Evolutionary conservation across 495 filamentous ascomycete species (phyloP).

Genomic region (Talaromyces thailandensis): DNA sequence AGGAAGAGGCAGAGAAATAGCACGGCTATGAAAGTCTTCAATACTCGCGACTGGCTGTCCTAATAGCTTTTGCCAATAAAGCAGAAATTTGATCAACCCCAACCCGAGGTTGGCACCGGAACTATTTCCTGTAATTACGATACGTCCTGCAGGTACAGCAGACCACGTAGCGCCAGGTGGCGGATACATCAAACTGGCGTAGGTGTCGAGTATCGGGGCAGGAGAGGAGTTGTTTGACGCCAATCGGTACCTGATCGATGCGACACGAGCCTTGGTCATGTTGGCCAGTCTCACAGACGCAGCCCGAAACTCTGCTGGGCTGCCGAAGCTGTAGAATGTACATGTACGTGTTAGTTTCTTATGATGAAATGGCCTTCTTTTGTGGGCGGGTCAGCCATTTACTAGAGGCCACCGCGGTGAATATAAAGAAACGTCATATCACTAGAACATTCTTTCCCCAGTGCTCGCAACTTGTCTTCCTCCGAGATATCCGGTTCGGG

Average conservation of each 20-base stretch:
- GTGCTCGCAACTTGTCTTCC: not conserved
- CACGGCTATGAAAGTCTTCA: not conserved
- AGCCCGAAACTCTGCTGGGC: conserved; percentile 10
- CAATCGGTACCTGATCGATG: conserved; percentile 59
- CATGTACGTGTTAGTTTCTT: not conserved
- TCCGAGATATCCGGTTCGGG: not conserved
- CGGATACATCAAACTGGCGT: conserved; percentile 56
- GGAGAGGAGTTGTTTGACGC: conserved; percentile 61
- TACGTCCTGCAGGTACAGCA: conserved; percentile 44
- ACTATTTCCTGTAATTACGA: conserved; percentile 59
- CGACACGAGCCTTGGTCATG: conserved; percentile 30
- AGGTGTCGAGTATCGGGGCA: conserved; percentile 57
- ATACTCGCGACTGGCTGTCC: not conserved
- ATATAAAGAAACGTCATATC: conserved; percentile 12
- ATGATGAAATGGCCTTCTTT: not conserved
- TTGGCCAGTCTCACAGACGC: conserved; percentile 13
- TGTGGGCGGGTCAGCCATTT: not conserved
- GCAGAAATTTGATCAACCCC: conserved; percentile 48
- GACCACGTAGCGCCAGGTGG: conserved; percentile 51
- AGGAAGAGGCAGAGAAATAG: not conserved
- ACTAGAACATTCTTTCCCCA: conserved; percentile 7
- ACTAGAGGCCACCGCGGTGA: conserved; percentile 13
- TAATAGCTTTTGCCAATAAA: conserved; percentile 42
- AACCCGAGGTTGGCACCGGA: conserved; percentile 58
- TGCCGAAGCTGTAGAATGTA: conserved; percentile 4